Conservation (phyloP, 345 rosid genomes). For the Streptanthus diversifolius region DNA sequence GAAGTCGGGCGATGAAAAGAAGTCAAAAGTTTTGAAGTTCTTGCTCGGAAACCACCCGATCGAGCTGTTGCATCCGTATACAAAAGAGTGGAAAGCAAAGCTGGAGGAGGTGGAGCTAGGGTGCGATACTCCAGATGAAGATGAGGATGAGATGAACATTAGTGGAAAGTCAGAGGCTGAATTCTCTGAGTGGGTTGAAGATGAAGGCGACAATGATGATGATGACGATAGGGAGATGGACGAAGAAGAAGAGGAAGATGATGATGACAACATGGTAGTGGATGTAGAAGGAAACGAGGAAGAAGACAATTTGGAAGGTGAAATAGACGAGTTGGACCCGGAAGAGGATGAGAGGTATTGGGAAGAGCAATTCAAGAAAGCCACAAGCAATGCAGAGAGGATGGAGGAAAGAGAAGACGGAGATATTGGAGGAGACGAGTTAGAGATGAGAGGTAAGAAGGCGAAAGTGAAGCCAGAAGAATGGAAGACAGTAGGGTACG, state of each 20-base stretch:
- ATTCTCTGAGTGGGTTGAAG: conserved; percentile 64
- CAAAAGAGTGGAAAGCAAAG: conserved; percentile 91
- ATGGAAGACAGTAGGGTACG: conserved; percentile 70
- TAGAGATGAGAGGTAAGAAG: conserved; percentile 56
- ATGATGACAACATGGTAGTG: conserved; percentile 37
- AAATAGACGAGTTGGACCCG: conserved; percentile 39
- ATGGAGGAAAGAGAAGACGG: conserved; percentile 44
- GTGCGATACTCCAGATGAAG: conserved; percentile 92
- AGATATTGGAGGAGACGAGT: conserved; percentile 54
- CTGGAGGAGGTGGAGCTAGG: conserved; percentile 95
- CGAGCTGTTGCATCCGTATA: conserved; percentile 78
- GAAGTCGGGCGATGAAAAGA: conserved; percentile 74
- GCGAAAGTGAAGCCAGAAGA: conserved; percentile 75
- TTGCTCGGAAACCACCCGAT: conserved; percentile 71
- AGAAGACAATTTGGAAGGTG: conserved; percentile 37
- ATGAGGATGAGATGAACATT: conserved; percentile 38
- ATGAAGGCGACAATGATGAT: conserved; percentile 44
- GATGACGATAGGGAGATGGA: conserved; percentile 24
- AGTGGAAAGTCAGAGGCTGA: conserved; percentile 32
- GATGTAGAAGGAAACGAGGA: conserved; percentile 43
- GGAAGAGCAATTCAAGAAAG: conserved; percentile 70
- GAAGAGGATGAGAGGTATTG: conserved; percentile 58
- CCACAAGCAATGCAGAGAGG: conserved; percentile 55
- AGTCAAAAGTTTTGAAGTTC: conserved; percentile 64
- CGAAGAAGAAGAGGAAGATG: conserved; percentile 40